phyloP scores from a whole-genome alignment of 148 eudicot genomes.

The Silene latifolia region DNA sequence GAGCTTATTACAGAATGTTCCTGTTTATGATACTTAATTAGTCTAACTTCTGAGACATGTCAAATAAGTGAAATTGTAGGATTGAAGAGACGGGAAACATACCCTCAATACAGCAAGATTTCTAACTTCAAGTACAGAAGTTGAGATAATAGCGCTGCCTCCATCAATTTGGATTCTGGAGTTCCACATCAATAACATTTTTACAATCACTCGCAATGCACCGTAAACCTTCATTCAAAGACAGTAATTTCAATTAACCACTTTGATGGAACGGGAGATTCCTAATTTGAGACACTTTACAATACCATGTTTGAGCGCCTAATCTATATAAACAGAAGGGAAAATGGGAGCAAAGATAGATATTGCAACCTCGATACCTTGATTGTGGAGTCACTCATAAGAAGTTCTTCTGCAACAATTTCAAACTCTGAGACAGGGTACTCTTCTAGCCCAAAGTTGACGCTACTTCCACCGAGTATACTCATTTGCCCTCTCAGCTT shows the following conservation, averaged over 20 bases:
- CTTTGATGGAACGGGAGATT: slow-evolving; percentile 2
- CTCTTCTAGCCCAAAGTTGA: slow-evolving; percentile 67
- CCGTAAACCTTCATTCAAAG: slow-evolving; percentile 66
- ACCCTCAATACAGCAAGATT: slow-evolving; percentile 80
- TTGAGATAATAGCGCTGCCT: slow-evolving; percentile 49
- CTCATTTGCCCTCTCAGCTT: slow-evolving; percentile 90
- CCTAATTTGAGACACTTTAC: neutral
- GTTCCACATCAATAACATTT: slow-evolving; percentile 85
- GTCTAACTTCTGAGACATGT: neutral
- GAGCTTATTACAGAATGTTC: slow-evolving; percentile 65
- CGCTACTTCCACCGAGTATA: slow-evolving; percentile 54
- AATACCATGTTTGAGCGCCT: neutral
- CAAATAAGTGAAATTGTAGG: neutral
- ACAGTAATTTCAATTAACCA: neutral
- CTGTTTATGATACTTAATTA: slow-evolving; percentile 31
- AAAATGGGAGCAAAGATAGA: neutral
- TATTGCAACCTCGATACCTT: slow-evolving; percentile 39
- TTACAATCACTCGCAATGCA: slow-evolving; percentile 68
- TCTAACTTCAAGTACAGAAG: slow-evolving; percentile 74
- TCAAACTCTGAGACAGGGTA: slow-evolving; percentile 79
- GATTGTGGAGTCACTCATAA: slow-evolving; percentile 72
- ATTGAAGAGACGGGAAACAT: slow-evolving; percentile 4
- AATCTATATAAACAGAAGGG: neutral
- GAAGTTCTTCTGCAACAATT: slow-evolving; percentile 85
- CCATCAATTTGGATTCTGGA: slow-evolving; percentile 68